These are phyloP conservation scores for Amanita thiersii DNA, from an alignment of 768 basidiomycete genomes.

Conservation along the genomic window DNA sequence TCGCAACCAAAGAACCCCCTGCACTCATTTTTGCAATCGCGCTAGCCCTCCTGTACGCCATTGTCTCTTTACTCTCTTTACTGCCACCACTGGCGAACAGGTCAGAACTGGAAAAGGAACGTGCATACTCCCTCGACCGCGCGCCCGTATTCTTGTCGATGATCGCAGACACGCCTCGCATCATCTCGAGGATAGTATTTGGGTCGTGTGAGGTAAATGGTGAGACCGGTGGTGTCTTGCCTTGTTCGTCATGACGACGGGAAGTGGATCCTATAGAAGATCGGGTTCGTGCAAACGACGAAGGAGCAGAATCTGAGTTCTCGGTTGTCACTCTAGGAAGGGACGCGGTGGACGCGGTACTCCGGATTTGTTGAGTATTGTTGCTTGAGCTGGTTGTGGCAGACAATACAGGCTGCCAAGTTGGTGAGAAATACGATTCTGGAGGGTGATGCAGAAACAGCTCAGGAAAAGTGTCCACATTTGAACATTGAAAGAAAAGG, in stretches of 20 bases:
- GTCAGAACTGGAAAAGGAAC: too few species aligned
- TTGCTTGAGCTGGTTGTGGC: neutral
- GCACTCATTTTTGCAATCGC: neutral
- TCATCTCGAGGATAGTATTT: slow-evolving; percentile 3
- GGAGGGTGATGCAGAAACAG: neutral
- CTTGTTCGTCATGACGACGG: neutral
- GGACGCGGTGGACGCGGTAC: too few species aligned
- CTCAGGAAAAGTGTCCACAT: slow-evolving; percentile 1
- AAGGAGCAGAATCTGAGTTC: too few species aligned
- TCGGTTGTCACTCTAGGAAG: too few species aligned
- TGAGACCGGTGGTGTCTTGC: neutral
- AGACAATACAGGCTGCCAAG: slow-evolving; percentile 4
- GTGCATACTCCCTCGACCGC: too few species aligned
- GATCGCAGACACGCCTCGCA: slow-evolving; percentile 6
- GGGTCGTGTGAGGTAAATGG: slow-evolving; percentile 1
- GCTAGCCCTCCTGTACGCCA: too few species aligned
- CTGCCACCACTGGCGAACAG: too few species aligned
- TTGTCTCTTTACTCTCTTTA: too few species aligned
- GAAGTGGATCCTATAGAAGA: neutral
- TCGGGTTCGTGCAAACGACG: neutral
- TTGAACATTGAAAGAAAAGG: neutral
- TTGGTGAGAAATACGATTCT: slow-evolving; percentile 5
- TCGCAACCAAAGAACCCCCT: neutral
- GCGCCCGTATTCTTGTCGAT: slow-evolving; percentile 4
- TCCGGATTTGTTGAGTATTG: neutral